These are phyloP conservation scores for Thraustochytrium sp. DNA, from an alignment of 352 stramenopile species.

Conservation along the genomic window DNA sequence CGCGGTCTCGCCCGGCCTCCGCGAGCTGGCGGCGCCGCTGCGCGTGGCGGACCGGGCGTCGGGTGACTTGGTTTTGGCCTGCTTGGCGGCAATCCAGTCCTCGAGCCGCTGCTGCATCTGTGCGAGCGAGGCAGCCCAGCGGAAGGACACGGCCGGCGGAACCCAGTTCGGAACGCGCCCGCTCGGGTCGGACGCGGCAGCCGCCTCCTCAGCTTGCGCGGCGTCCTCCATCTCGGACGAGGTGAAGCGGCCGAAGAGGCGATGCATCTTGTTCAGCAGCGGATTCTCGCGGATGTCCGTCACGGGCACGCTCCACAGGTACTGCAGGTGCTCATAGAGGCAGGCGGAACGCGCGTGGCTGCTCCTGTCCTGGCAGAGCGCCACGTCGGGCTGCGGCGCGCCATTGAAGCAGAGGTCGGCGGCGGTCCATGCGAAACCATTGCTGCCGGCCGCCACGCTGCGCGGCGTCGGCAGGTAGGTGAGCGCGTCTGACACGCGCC, in stretches of 20 bases:
- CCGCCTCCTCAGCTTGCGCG: too few relatives aligned
- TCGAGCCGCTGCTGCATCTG: neutral
- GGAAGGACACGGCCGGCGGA: neutral
- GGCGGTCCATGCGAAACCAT: neutral
- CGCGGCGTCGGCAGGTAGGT: neutral
- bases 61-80: too few relatives aligned
- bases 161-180: constrained; percentile 3
- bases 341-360: neutral
- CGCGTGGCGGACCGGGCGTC: too few relatives aligned
- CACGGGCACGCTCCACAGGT: neutral
- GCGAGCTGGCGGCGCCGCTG: too few relatives aligned
- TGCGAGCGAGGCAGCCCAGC: neutral
- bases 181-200: neutral
- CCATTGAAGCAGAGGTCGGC: neutral
- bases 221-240: neutral
- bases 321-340: neutral
- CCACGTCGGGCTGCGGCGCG: neutral
- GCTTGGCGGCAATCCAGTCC: neutral
- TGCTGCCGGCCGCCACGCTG: neutral
- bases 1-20: too few relatives aligned
- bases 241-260: neutral
- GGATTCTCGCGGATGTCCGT: neutral
- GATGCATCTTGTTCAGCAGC: neutral
- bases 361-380: neutral
- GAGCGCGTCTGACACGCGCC: neutral